Base-by-base conservation (phyloP, 2,329 filamentous ascomycete species). In the Coleophoma crateriformis region DNA sequence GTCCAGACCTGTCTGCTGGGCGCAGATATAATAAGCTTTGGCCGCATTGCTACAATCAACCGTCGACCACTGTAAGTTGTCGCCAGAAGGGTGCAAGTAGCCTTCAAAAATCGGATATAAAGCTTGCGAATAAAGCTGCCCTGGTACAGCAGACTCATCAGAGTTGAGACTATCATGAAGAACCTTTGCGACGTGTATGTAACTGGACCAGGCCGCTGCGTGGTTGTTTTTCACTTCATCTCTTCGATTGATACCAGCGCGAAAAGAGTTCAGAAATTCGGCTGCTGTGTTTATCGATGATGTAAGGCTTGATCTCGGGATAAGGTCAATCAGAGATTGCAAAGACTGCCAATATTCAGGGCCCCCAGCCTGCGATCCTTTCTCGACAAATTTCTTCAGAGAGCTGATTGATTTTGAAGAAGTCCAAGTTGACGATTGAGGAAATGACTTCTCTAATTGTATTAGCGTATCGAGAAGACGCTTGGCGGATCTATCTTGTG, bases 361-460 rank as follows among this genome's bases (percentile, higher is more conserved):
- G 0, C 81, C 73, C 3, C 87, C 86, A n/a, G 83, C 81, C 61
- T 96, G 88, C 0, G 92, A 95, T 3, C 94, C 92, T 59, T 84
- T 88, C 54, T 87, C 84, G 7, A 97, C 72, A 58, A 95, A 94
- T 8, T 82, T 73, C 45, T 80, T 78, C 4, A 99, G 71, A 70
- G 2, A 79, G 57, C 0, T 79, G 73, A 1, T 77, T 68, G 50
- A 77, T 80, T 55, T 81, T 79, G n/a, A 51, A 67, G 78, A 73
- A 1, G 82, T 85, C 94, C 94, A 99, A 10, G 91, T 73, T 7
- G 27, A 27, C 8, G 27, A 27, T 14, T 82, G 76, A 1, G 89
- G 84, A 45, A 84, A 77, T 12, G 66, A 65, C 32, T 71, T 69
- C 0, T 90, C 92, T 48, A 96, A 68, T 11, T 75, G 72, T 10